Evolutionary conservation across 73 alveolate genomes (phyloP).

Genomic region (Paraurostyla sp.): DNA sequence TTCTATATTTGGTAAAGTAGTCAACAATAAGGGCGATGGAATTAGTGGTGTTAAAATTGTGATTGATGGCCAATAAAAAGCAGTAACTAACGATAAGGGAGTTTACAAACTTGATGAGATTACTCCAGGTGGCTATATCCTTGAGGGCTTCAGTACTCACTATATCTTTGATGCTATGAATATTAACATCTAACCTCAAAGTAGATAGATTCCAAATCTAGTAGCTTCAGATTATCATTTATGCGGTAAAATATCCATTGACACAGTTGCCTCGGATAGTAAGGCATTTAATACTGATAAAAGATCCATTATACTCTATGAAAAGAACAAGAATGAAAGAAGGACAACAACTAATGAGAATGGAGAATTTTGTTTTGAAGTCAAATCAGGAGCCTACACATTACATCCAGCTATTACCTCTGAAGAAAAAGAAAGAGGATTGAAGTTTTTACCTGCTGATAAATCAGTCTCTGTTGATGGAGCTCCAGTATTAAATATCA

Average conservation of each 20-base stretch:
- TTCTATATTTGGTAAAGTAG: conserved; percentile 80
- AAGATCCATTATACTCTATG: conserved; percentile 79
- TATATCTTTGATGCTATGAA: conserved; percentile 75
- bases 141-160: conserved; percentile 80
- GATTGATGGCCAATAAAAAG: conserved; percentile 82
- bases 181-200: conserved; percentile 73
- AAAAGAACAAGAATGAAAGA: conserved; percentile 76
- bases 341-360: conserved; percentile 80
- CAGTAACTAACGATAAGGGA: conserved; percentile 78
- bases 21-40: conserved; percentile 78
- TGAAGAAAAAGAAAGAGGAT: conserved; percentile 79
- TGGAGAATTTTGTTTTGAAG: conserved; percentile 84
- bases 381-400: conserved; percentile 75
- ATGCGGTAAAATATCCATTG: conserved; percentile 80
- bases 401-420: conserved; percentile 70
- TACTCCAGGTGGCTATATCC: conserved; percentile 74
- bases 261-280: conserved; percentile 2
- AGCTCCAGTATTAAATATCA: conserved; percentile 71
- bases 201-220: conserved; percentile 71
- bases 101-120: conserved; percentile 78
- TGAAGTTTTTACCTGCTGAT: conserved; percentile 74
- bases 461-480: conserved; percentile 69
- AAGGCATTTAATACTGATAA: conserved; percentile 64
- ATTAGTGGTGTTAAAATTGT: conserved; percentile 78
- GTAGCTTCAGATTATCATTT: conserved; percentile 80